Evolutionary conservation across 495 filamentous ascomycete species (phyloP), one percentile per base, ranked within the genome.

Genomic region (Hypoxylon fuscum): DNA sequence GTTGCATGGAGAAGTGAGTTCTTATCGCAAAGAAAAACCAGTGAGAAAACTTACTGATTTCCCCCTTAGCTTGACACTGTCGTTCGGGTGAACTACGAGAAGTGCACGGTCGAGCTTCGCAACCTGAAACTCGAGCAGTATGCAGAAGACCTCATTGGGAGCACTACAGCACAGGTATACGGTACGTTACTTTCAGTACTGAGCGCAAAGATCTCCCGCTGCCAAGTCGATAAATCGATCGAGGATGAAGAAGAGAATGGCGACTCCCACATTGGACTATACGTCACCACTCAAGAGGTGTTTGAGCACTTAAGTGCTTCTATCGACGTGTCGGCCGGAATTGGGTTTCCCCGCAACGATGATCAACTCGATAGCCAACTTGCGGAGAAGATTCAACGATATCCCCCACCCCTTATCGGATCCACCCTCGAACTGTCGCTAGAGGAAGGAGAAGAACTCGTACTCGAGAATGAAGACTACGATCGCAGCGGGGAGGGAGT

Each of bases 11-110:
- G 72, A 65, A 55, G 78, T 76, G 14, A 38, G 50, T 35, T 35
- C 20, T 8, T 1, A 34, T 22, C 27, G n/a, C 23, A 49, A 14
- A 8, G 11, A 2, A 8, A 17, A 31, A 38, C 8, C 34, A 2
- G 31, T 40, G 43, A 3, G 23, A 18, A n/a, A 14, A 34, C 14
- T 11, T 7, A 17, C 12, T 54, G 76, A 60, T 5, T 20, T 37
- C 57, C 31, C 9, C 3, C 12, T 15, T 47, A 83, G 79, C 72
- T 71, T 3, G 68, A 88, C 48, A 73, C 91, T 47, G 83, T 91
- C 17, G 77, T 98, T 41, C 87, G 90, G 23, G 80, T 97, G 20
- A 96, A 97, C 72, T 88, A 92, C 69, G 89, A 91, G 31, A 97
- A 93, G 68, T 88, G 91, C 40, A 80, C 86, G 3, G 90, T 98